phyloP scores from a whole-genome alignment of 176 grass and related monocot genomes.

The Avena insularis region DNA sequence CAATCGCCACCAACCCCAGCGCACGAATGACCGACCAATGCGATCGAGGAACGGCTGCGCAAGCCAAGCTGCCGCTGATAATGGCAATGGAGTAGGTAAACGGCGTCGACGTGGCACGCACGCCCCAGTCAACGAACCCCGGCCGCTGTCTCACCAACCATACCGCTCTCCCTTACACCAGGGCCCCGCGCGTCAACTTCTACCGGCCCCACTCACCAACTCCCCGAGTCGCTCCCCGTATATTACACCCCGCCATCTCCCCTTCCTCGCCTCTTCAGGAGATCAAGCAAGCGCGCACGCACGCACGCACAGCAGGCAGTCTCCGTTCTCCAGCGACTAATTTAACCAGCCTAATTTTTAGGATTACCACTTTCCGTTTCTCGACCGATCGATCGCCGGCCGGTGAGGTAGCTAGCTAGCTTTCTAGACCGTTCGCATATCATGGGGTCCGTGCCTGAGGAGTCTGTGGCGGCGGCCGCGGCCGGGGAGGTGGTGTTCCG shows the following conservation, averaged over 20 bases:
- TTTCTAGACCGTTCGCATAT: background rate
- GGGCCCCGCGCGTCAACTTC: background rate
- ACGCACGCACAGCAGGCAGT: background rate
- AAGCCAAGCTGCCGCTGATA: background rate
- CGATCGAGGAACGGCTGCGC: background rate
- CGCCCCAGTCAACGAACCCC: constrained; percentile 45
- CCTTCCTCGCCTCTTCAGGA: constrained; percentile 44
- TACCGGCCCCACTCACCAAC: background rate
- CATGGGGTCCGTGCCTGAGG: constrained; percentile 49
- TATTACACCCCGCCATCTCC: constrained; percentile 40
- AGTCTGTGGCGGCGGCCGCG: background rate
- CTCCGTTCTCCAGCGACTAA: background rate
- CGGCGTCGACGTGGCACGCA: constrained; percentile 37
- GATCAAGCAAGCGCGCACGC: constrained; percentile 9
- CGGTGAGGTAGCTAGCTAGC: background rate
- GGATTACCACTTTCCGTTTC: background rate
- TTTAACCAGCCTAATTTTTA: background rate
- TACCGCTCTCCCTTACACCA: background rate
- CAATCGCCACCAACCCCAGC: constrained; percentile 16
- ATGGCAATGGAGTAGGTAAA: constrained; percentile 49
- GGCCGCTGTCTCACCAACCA: constrained; percentile 52
- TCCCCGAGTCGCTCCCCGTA: constrained; percentile 29
- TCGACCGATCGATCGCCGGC: background rate
- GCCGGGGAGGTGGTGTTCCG: constrained; percentile 53
- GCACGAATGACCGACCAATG: background rate